Percentiles rank a stretch among this genome's conserved stretches.
Evolutionary conservation across 2,329 filamentous ascomycete species (phyloP).

Genomic region (Verticillium alfalfae): DNA sequence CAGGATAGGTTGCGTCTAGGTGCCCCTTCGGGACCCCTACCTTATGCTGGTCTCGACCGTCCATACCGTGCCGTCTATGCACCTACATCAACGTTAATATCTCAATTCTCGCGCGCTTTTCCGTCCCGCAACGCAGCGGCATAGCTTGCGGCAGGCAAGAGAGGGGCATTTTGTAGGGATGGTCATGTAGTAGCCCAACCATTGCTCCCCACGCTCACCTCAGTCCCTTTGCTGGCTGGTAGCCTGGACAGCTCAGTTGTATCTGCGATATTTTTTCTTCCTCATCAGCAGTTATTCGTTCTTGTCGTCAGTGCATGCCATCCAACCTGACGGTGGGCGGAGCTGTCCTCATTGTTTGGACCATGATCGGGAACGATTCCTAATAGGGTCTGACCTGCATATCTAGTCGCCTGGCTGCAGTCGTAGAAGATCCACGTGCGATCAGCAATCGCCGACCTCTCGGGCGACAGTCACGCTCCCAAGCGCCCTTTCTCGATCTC

Average conservation of each 20-base stretch:
- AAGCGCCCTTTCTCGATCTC: not conserved
- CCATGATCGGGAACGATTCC: not conserved
- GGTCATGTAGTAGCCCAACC: too few relatives aligned
- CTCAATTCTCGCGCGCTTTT: too few relatives aligned
- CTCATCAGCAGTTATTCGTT: not conserved
- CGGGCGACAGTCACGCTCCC: not conserved
- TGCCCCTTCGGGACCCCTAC: too few relatives aligned
- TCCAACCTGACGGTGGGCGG: not conserved
- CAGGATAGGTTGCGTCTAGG: too few relatives aligned
- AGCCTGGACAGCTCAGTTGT: not conserved
- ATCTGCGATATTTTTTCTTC: not conserved
- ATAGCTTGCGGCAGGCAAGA: too few relatives aligned
- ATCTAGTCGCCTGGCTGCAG: not conserved
- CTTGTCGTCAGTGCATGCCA: not conserved
- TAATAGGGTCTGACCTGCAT: not conserved
- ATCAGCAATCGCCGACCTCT: not conserved
- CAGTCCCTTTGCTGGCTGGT: too few relatives aligned
- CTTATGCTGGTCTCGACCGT: too few relatives aligned
- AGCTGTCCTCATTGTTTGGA: not conserved
- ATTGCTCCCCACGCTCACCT: too few relatives aligned
- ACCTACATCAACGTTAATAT: too few relatives aligned
- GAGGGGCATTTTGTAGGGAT: too few relatives aligned
- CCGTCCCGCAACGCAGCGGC: too few relatives aligned
- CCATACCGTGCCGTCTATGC: too few relatives aligned
- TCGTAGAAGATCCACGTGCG: not conserved